Evolutionary conservation across 225 moss, liverwort and hornwort genomes (phyloP).

Genomic region (Pseudoscleropodium purum): DNA sequence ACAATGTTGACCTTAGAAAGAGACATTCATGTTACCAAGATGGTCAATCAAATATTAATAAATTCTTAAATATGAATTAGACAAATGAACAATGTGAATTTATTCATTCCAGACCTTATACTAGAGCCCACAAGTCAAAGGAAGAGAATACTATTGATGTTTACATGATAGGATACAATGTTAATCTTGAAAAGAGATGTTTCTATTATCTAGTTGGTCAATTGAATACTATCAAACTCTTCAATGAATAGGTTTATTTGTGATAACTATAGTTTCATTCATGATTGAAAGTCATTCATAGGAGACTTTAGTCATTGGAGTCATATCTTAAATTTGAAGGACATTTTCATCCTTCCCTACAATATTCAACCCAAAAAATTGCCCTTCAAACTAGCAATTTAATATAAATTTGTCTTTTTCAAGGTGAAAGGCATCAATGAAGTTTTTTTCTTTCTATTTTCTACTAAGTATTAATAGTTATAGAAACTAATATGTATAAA

Average conservation of each 20-base stretch:
- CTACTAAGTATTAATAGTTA: background rate
- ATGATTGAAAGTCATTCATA: no score
- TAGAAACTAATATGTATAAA: no score
- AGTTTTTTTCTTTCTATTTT: background rate
- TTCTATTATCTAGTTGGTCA: background rate
- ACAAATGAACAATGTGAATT: no score
- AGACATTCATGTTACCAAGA: accelerated
- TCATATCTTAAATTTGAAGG: background rate
- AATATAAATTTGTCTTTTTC: background rate
- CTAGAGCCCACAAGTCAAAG: accelerated
- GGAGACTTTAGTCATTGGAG: accelerated
- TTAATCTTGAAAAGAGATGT: accelerated
- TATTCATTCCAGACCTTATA: background rate
- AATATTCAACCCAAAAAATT: accelerated
- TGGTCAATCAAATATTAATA: background rate
- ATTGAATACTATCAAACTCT: background rate
- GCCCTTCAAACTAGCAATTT: background rate
- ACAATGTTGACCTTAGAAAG: background rate
- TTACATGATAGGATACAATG: background rate
- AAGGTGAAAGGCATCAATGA: accelerated
- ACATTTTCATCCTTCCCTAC: accelerated
- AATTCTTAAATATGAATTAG: no score
- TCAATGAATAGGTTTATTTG: background rate
- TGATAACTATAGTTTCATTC: background rate
- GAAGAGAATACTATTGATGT: background rate